Evolutionary conservation across 176 grass and related monocot species (phyloP), one percentile per base, ranked within the genome.

Genomic region (Triticum timopheevii): DNA sequence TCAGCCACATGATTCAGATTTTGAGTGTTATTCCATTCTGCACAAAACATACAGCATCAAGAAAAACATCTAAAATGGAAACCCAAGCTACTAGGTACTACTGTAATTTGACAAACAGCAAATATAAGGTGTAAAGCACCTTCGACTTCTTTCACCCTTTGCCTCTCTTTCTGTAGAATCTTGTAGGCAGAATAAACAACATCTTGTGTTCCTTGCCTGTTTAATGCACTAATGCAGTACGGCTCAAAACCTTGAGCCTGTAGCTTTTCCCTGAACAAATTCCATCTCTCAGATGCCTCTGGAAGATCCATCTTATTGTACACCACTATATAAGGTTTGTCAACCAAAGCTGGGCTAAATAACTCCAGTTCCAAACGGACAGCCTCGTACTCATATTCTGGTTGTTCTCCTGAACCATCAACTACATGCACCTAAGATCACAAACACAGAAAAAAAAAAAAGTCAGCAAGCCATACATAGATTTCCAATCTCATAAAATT

Each of bases 221-320:
- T 94, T 74, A 98, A 87, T 73, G 96, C 92, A 88, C 96, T 98
- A 75, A 84, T 92, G 92, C 88, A 96, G 70, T 88, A 96, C 78
- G 92, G 81, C 16, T 92, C 78, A 15, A 92, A 84, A 79, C 92
- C 93, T 45, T 75, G 69, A 77, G 84, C 74, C 63, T 82, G 81
- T 80, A 95, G 81, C 45, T 90, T 90, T 74, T 94, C 79, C 39
- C 39, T 86, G 83, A 98, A 98, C 22, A 30, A 82, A 75, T 89
- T 77, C 96, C 96, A 98, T 83, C 79, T 88, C 6, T 94, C 86
- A 80, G 91, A 89, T 76, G 96, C 96, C 91, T 96, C 96, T 65
- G 86, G 88, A 86, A 98, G 92, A 85, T 98, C 96, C 92, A 95
- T 96, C 86, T 98, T 98, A 75, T 98, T 98, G 67, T 86, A 96